Conservation (phyloP, 2,329 filamentous ascomycete species). For the Colletotrichum sp. region DNA sequence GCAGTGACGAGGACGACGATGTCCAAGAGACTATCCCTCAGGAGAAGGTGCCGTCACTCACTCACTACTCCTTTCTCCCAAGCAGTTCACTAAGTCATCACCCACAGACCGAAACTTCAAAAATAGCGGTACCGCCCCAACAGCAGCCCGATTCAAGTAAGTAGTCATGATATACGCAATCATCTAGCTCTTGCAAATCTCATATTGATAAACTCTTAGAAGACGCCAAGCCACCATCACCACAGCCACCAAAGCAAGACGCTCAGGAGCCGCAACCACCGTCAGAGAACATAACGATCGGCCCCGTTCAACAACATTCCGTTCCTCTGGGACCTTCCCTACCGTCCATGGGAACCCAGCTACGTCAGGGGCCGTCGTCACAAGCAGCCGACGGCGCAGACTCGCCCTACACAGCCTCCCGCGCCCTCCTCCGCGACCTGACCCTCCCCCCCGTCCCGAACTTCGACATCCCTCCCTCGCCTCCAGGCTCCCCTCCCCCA, state of each 20-base stretch:
- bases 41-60: background rate
- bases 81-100: background rate
- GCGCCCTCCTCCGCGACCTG: slow-evolving; percentile 69
- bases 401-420: slow-evolving; percentile 73
- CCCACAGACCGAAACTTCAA: background rate
- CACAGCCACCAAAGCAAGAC: background rate
- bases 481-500: slow-evolving; percentile 62
- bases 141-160: background rate
- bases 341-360: slow-evolving; percentile 30
- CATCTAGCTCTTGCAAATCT: background rate
- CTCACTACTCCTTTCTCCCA: background rate
- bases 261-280: background rate
- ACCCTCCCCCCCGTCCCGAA: slow-evolving; percentile 76
- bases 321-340: slow-evolving; percentile 43
- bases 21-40: background rate
- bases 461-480: slow-evolving; percentile 76
- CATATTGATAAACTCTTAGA: background rate
- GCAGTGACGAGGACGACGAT: slow-evolving; percentile 55
- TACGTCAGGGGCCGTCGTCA: slow-evolving; percentile 14
- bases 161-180: too few relatives aligned
- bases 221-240: background rate
- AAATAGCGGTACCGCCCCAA: background rate
- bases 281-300: slow-evolving; percentile 22
- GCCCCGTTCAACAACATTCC: slow-evolving; percentile 33
- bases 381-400: slow-evolving; percentile 28